Percentiles rank a stretch among this genome's conserved stretches.
phyloP scores from a whole-genome alignment of 192 early-diverging fungal species.

The Rhizoclosmatium sp. region DNA sequence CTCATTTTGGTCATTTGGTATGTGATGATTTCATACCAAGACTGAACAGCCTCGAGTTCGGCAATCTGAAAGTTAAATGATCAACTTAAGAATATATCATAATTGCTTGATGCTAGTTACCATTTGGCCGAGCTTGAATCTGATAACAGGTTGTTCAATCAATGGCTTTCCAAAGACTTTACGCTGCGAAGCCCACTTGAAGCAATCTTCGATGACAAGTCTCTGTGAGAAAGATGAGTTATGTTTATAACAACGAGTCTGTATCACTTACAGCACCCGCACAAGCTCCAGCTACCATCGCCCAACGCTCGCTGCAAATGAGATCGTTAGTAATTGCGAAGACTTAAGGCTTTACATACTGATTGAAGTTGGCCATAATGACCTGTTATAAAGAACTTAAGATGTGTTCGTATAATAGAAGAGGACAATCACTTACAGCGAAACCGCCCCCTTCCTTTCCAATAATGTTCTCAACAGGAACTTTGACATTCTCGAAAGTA shows the following conservation, averaged over 20 bases:
- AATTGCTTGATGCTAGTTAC: slow-evolving; percentile 26
- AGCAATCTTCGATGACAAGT: slow-evolving; percentile 60
- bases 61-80: slow-evolving; percentile 11
- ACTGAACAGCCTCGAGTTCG: slow-evolving; percentile 31
- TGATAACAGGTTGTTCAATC: slow-evolving; percentile 76
- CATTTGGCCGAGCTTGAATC: slow-evolving; percentile 74
- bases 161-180: slow-evolving; percentile 76
- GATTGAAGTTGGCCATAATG: slow-evolving; percentile 70
- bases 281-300: slow-evolving; percentile 46
- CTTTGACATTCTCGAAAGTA: slow-evolving; percentile 72
- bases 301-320: slow-evolving; percentile 60
- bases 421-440: slow-evolving; percentile 50
- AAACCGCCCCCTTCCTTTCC: slow-evolving; percentile 73
- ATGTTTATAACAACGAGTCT: background rate
- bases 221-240: slow-evolving; percentile 2
- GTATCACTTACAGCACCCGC: slow-evolving; percentile 1
- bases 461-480: slow-evolving; percentile 75
- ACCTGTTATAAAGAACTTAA: background rate
- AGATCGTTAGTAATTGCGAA: background rate
- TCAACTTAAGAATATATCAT: background rate
- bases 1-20: slow-evolving; percentile 75
- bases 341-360: slow-evolving; percentile 32
- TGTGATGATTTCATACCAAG: slow-evolving; percentile 62
- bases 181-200: slow-evolving; percentile 77
- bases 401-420: background rate